Conservation (phyloP, 2,329 filamentous ascomycete species). For the Alternaria brassicicola region DNA sequence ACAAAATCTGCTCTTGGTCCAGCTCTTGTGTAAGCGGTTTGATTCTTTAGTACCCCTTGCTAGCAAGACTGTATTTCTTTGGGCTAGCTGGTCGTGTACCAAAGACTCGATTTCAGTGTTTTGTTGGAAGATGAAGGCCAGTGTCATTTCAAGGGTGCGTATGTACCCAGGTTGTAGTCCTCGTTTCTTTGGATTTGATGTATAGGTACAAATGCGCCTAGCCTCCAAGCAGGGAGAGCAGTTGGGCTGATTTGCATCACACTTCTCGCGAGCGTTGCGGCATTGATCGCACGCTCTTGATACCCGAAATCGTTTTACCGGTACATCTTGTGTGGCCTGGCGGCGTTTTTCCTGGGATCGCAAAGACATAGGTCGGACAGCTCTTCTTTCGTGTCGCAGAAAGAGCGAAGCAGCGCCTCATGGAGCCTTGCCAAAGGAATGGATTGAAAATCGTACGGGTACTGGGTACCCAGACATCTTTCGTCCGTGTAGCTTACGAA, state of each 20-base stretch:
- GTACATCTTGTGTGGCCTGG: conserved; percentile 20
- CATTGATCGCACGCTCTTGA: conserved; percentile 73
- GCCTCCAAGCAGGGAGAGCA: conserved; percentile 70
- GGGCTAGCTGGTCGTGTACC: conserved; percentile 60
- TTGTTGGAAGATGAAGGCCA: conserved; percentile 54
- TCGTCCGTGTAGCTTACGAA: not conserved
- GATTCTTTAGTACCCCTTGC: conserved; percentile 60
- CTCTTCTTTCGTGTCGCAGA: not conserved
- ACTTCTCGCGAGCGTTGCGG: conserved; percentile 70
- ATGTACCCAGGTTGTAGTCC: conserved; percentile 69
- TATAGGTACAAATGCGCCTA: conserved; percentile 71
- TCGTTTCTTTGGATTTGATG: conserved; percentile 74
- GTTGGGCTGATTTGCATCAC: conserved; percentile 69
- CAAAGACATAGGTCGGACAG: conserved; percentile 22
- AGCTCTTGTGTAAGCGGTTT: conserved; percentile 64
- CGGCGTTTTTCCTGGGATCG: conserved; percentile 29
- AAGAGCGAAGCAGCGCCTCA: not conserved
- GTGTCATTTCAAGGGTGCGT: conserved; percentile 65
- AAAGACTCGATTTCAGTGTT: conserved; percentile 64
- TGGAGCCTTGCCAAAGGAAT: not conserved
- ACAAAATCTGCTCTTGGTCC: conserved; percentile 67
- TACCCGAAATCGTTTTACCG: conserved; percentile 63
- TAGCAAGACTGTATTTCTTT: conserved; percentile 55
- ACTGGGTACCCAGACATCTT: not conserved
- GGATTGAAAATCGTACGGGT: not conserved